Base-by-base conservation (phyloP, 768 basidiomycete genomes). In the Termitomyces sp. region DNA sequence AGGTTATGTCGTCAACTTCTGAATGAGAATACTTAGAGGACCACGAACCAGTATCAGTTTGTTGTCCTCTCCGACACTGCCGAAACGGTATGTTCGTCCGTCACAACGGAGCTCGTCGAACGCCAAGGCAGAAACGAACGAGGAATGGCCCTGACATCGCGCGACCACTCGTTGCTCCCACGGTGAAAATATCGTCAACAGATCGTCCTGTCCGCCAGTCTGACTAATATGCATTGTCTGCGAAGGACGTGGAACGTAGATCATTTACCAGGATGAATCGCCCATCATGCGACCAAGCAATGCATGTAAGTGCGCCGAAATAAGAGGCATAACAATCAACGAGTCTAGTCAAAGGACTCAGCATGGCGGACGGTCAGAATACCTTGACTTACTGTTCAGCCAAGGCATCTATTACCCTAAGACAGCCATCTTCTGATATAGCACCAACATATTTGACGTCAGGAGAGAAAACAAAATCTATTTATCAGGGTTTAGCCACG, bases 171-270 rank as follows among this genome's bases (percentile, higher is more conserved):
- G 85, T 69, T 93, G 89, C 70, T 98, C 97, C 83, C 88, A 90
- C 0, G 95, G 94, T 0, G 95, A 95, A 71, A 93, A 93, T 60
- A 99, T 91, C 4, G 95, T 96, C 56, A 97, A 75, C 10, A 98
- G 80, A 68, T 99, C 97, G 68, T 99, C 97, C 77, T 99, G 95
- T 0, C 97, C 97, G 13, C 95, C 97, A 1, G 93, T 93, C 91
- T 95, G 41, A 58, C 48, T 48, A 13, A 50, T 50, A 44, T 46
- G 60, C 48, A 55, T n/a, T 26, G 14, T 53, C 20, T 38, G 28
- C n/a, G 10, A 30, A 26, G 28, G 28, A 14, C 20, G 23, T 33
- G 23, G 3, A 57, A 16, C 33, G 20, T n/a, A 10, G n/a, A 43
- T 6, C n/a, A 60, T 69, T 53, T 70, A 91, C 93, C 60, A 97